Conservation (phyloP, 2,329 filamentous ascomycete genomes). For the Cadophora sp. region DNA sequence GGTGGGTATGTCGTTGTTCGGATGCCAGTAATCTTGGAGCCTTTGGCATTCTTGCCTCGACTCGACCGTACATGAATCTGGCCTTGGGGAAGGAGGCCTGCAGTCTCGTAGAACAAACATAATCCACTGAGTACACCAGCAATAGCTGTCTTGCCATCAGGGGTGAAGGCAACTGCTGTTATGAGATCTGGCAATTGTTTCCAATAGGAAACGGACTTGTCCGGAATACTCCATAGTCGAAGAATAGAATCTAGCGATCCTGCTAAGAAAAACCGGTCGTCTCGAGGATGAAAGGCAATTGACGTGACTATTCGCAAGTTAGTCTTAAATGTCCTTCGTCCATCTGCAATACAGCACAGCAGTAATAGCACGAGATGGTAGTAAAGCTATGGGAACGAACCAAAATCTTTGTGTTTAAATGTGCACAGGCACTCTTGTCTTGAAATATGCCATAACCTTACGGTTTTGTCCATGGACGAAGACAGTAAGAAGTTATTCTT, state of each 20-base stretch:
- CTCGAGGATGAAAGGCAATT: constrained; percentile 90
- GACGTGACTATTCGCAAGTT: constrained; percentile 70
- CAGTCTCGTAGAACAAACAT: constrained; percentile 91
- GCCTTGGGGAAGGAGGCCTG: constrained; percentile 81
- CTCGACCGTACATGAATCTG: constrained; percentile 95
- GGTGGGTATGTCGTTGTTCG: constrained; percentile 71
- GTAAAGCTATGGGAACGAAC: constrained; percentile 15
- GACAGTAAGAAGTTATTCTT: constrained; percentile 98
- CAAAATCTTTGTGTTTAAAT: constrained; percentile 91
- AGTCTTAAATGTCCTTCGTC: neutral
- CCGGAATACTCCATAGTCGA: constrained; percentile 94
- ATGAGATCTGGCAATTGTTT: constrained; percentile 83
- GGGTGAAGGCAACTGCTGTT: constrained; percentile 91
- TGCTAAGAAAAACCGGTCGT: constrained; percentile 96
- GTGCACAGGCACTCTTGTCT: constrained; percentile 86
- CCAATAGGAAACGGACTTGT: constrained; percentile 89
- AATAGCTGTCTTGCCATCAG: constrained; percentile 88
- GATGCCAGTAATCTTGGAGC: constrained; percentile 97
- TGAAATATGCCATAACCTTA: constrained; percentile 90
- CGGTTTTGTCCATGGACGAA: constrained; percentile 97
- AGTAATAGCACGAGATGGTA: neutral
- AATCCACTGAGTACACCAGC: constrained; percentile 86
- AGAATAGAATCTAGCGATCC: constrained; percentile 90
- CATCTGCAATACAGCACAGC: neutral
- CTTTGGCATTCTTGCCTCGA: constrained; percentile 90